These are phyloP conservation scores for Podospora pseudocomata DNA, from an alignment of 495 filamentous ascomycete species.

Conservation along the genomic window DNA sequence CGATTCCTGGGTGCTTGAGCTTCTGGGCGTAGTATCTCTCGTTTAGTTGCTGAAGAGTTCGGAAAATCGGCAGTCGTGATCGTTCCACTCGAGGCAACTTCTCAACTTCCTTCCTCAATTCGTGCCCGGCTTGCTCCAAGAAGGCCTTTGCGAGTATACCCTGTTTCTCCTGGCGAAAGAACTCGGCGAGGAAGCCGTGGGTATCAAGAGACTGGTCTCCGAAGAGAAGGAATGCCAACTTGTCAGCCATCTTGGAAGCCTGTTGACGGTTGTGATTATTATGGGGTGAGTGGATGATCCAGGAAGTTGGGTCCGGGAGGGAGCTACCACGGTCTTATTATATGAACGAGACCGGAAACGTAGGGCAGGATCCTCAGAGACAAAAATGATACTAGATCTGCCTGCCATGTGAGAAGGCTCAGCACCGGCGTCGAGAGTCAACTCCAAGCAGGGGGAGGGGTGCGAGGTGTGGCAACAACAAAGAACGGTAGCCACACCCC, in stretches of 20 bases:
- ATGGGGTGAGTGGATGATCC: conserved; percentile 11
- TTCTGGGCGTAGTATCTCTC: conserved; percentile 60
- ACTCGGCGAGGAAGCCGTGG: conserved; percentile 61
- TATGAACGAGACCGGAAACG: conserved; percentile 9
- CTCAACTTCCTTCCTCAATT: conserved; percentile 61
- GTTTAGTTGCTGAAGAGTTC: conserved; percentile 65
- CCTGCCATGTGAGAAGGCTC: conserved; percentile 9
- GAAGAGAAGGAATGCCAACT: conserved; percentile 56
- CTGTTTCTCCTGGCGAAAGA: conserved; percentile 55
- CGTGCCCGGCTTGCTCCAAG: conserved; percentile 58
- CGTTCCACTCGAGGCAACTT: conserved; percentile 57
- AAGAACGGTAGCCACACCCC: conserved; percentile 22
- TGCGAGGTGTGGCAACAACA: conserved; percentile 13
- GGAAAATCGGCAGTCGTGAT: conserved; percentile 62
- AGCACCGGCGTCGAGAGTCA: conserved; percentile 3
- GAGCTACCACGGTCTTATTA: conserved; percentile 8
- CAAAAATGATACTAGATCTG: conserved; percentile 6
- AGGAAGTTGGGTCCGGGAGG: conserved; percentile 18
- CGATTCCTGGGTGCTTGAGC: conserved; percentile 56
- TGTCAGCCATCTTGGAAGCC: conserved; percentile 38
- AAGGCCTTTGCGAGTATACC: conserved; percentile 64
- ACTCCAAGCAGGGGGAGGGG: conserved; percentile 5
- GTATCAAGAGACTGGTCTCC: conserved; percentile 79
- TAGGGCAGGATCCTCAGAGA: conserved; percentile 8
- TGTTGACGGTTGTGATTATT: conserved; percentile 24